phyloP scores from a whole-genome alignment of 1,284 basidiomycete genomes.

The Rhodotorula glutinis region DNA sequence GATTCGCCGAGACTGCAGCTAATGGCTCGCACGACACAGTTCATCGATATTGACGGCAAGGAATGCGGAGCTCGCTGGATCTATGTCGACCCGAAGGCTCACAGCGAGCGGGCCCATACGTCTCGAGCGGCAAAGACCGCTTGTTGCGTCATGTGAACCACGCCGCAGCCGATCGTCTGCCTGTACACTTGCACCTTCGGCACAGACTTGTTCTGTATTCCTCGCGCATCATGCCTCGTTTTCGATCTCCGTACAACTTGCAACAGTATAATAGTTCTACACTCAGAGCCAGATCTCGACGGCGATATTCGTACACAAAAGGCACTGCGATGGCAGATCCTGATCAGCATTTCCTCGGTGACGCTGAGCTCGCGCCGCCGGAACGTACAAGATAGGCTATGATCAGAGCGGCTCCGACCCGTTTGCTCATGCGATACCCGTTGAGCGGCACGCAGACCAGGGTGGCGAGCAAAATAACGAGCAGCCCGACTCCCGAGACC shows the following conservation, averaged over 20 bases:
- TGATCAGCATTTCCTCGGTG: too few species aligned
- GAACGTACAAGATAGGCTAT: slow-evolving; percentile 58
- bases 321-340: slow-evolving; percentile 3
- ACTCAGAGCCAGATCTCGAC: slow-evolving; percentile 25
- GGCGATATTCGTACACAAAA: slow-evolving; percentile 23
- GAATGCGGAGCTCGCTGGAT: slow-evolving; percentile 33
- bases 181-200: neutral
- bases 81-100: slow-evolving; percentile 32
- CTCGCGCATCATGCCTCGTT: neutral
- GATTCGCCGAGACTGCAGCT: neutral
- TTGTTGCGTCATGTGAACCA: slow-evolving; percentile 19
- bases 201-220: neutral
- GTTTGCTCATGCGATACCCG: slow-evolving; percentile 70
- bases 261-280: neutral
- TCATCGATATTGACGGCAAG: slow-evolving; percentile 37
- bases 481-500: slow-evolving; percentile 73
- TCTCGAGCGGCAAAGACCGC: neutral
- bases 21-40: neutral
- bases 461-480: slow-evolving; percentile 70
- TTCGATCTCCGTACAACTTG: neutral
- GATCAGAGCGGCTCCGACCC: slow-evolving; percentile 77
- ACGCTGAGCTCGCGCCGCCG: too few species aligned
- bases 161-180: too few species aligned
- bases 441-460: slow-evolving; percentile 80
- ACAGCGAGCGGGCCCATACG: neutral